These are phyloP conservation scores for Malassezia brasiliensis DNA, from an alignment of 1,284 basidiomycete species.

Conservation along the genomic window DNA sequence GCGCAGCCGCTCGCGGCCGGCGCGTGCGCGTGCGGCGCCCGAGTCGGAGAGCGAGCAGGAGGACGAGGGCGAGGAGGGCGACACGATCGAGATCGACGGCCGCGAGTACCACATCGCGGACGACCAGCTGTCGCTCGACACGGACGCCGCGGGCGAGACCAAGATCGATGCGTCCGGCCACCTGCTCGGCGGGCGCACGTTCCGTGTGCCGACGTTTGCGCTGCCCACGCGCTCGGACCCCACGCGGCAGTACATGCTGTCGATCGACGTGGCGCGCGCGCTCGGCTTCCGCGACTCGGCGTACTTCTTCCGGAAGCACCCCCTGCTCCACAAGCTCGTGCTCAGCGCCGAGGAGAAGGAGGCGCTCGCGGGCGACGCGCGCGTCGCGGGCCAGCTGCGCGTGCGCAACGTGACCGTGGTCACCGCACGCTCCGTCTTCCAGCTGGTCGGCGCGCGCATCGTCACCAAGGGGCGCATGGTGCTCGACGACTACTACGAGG, in stretches of 20 bases:
- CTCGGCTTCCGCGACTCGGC: slow-evolving; percentile 92
- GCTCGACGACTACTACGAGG: slow-evolving; percentile 89
- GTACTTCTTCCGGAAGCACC: slow-evolving; percentile 88
- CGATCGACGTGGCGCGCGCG: slow-evolving; percentile 89
- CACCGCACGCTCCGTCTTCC: slow-evolving; percentile 83
- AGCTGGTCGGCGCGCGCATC: slow-evolving; percentile 83
- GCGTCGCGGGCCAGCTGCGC: slow-evolving; percentile 75
- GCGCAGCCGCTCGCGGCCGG: neutral
- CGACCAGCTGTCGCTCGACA: slow-evolving; percentile 73
- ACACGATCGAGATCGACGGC: slow-evolving; percentile 65
- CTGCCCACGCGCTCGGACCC: slow-evolving; percentile 68
- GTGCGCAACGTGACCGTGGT: slow-evolving; percentile 87
- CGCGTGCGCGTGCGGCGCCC: slow-evolving; percentile 8
- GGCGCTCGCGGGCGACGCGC: slow-evolving; percentile 73
- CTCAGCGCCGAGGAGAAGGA: slow-evolving; percentile 62
- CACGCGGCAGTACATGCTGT: slow-evolving; percentile 79
- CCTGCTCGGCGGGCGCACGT: slow-evolving; percentile 72
- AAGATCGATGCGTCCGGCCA: slow-evolving; percentile 81
- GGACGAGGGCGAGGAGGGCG: slow-evolving; percentile 35
- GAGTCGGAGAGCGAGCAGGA: slow-evolving; percentile 4
- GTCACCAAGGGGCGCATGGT: slow-evolving; percentile 79
- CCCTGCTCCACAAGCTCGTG: slow-evolving; percentile 73
- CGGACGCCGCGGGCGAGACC: slow-evolving; percentile 75
- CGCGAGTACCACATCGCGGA: slow-evolving; percentile 67
- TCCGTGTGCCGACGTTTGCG: slow-evolving; percentile 77